A percentile compares a stretch with the other conserved stretches of the same genome.
These are phyloP conservation scores for Salinomyces thailandicus DNA, from an alignment of 2,329 filamentous ascomycete species.

Conservation along the genomic window DNA sequence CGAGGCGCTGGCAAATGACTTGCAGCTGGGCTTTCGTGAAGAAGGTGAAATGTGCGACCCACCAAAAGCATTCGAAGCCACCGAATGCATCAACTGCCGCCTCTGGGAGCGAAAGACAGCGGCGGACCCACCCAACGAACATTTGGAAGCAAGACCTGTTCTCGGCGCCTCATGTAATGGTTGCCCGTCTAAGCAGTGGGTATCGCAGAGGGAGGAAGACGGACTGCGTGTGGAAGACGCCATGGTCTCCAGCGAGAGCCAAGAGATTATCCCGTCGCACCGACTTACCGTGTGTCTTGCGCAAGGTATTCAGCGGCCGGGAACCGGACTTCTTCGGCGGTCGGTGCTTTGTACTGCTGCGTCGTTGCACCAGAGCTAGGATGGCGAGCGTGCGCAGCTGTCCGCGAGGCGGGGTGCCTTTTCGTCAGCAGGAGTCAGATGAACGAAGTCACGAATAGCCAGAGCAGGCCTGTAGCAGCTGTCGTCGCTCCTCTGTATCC, in stretches of 20 bases:
- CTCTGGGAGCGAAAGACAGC: slow-evolving; percentile 1
- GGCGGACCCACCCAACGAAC: too few relatives aligned
- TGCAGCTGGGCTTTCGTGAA: slow-evolving; percentile 7
- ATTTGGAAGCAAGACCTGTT: slow-evolving; percentile 2
- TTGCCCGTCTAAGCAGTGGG: too few relatives aligned
- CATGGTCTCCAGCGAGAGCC: too few relatives aligned
- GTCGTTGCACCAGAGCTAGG: slow-evolving; percentile 5
- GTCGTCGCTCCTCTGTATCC: too few relatives aligned
- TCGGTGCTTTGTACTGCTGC: slow-evolving; percentile 3
- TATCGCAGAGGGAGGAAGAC: too few relatives aligned
- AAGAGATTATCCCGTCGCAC: slow-evolving; percentile 9
- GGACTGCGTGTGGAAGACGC: too few relatives aligned
- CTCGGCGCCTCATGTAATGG: too few relatives aligned
- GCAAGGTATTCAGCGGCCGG: slow-evolving; percentile 9
- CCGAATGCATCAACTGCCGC: slow-evolving; percentile 1
- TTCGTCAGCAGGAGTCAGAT: too few relatives aligned
- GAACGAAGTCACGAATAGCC: too few relatives aligned
- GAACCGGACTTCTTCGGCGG: slow-evolving; percentile 16
- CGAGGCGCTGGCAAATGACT: slow-evolving; percentile 20
- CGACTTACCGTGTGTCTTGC: slow-evolving; percentile 5
- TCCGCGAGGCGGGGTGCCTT: slow-evolving; percentile 1
- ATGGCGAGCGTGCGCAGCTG: neutral
- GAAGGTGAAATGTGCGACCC: too few relatives aligned
- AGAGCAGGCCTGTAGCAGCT: too few relatives aligned
- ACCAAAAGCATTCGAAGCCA: neutral